Percentiles rank a stretch among this genome's conserved stretches.
Evolutionary conservation across 2,329 filamentous ascomycete genomes (phyloP).

Genomic region (Sporothrix pallida): DNA sequence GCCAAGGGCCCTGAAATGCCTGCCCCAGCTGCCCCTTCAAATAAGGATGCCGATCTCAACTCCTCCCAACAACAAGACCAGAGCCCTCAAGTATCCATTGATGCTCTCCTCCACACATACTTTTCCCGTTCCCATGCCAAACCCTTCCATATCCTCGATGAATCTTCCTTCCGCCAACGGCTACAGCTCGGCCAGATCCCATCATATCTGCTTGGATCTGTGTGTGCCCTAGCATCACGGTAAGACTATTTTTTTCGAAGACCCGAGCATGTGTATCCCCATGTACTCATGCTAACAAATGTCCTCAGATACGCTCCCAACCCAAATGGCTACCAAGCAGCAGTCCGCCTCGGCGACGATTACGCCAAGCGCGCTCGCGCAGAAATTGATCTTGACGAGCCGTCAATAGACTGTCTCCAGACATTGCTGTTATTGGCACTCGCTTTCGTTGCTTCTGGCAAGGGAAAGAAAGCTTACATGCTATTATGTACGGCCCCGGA

Average conservation of each 20-base stretch:
- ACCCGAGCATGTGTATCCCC: too few species aligned
- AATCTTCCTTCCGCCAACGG: constrained; percentile 73
- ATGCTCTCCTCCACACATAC: constrained; percentile 76
- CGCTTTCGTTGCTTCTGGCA: constrained; percentile 76
- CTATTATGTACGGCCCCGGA: constrained; percentile 65
- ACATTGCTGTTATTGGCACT: constrained; percentile 75
- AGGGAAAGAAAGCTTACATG: constrained; percentile 88
- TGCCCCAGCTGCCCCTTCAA: neutral
- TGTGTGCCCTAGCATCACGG: constrained; percentile 68
- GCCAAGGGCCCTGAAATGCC: neutral
- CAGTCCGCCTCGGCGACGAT: constrained; percentile 72
- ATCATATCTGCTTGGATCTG: constrained; percentile 58
- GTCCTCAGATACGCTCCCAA: constrained; percentile 70
- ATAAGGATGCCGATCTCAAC: neutral
- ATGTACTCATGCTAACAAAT: neutral
- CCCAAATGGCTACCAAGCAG: constrained; percentile 69
- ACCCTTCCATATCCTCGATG: constrained; percentile 81
- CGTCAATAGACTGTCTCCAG: constrained; percentile 78
- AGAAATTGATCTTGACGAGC: constrained; percentile 79
- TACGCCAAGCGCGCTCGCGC: constrained; percentile 72
- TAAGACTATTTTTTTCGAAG: constrained; percentile 43
- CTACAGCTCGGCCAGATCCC: constrained; percentile 72
- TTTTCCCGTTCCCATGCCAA: constrained; percentile 81
- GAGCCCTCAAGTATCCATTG: constrained; percentile 56
- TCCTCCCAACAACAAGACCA: constrained; percentile 43